These are phyloP conservation scores for Thuidium tamariscinum DNA, from an alignment of 225 moss, liverwort and hornwort species.

Conservation along the genomic window DNA sequence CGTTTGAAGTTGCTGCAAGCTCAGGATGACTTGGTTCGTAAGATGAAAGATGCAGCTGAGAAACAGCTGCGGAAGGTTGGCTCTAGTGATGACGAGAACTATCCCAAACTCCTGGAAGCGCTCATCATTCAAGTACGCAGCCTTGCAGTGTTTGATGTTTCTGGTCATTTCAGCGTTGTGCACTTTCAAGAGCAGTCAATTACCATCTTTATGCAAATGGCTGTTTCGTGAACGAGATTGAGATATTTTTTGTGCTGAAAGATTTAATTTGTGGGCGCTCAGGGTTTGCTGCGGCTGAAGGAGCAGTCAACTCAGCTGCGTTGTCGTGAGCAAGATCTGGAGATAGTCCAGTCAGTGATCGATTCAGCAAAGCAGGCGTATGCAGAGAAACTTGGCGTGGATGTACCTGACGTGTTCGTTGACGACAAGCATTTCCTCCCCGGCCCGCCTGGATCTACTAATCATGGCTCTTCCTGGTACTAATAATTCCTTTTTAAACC, in stretches of 20 bases:
- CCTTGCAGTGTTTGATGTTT: background rate
- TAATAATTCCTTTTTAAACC: background rate
- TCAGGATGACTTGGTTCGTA: conserved; percentile 67
- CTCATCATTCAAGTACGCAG: conserved; percentile 48
- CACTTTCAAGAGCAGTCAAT: background rate
- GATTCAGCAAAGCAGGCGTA: conserved; percentile 46
- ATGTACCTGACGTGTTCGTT: conserved; percentile 43
- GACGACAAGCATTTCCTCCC: conserved; percentile 66
- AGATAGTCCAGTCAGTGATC: conserved; percentile 40
- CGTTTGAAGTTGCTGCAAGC: conserved; percentile 76
- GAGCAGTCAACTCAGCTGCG: conserved; percentile 60
- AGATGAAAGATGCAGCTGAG: conserved; percentile 72
- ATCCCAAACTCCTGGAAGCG: conserved; percentile 43
- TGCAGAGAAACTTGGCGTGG: conserved; percentile 21
- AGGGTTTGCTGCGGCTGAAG: conserved; percentile 61
- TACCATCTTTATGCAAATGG: background rate
- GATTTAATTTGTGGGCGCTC: background rate
- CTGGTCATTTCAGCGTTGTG: background rate
- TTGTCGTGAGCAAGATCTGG: conserved; percentile 59
- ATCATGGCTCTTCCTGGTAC: conserved; percentile 61
- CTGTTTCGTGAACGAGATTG: background rate
- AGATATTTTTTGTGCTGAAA: background rate
- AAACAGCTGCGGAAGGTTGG: conserved; percentile 54
- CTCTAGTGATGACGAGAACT: conserved; percentile 28
- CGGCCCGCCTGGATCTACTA: conserved; percentile 42